Evolutionary conservation across 2,329 filamentous ascomycete genomes (phyloP).

Genomic region (Trichoderma sp.): DNA sequence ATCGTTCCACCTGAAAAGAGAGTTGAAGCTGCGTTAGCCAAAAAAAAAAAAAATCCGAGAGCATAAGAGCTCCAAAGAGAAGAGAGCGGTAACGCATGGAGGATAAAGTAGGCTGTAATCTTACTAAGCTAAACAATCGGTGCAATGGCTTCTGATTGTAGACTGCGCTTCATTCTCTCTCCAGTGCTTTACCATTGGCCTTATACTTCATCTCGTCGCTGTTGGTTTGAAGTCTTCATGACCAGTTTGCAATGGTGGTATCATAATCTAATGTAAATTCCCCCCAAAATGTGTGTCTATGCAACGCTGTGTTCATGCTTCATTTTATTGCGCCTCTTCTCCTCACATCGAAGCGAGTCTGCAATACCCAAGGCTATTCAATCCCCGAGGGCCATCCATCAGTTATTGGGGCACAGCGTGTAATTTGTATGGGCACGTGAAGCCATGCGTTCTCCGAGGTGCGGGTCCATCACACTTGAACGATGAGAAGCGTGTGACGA

Average conservation of each 20-base stretch:
- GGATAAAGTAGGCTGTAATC: background rate
- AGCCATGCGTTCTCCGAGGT: background rate
- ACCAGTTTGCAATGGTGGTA: background rate
- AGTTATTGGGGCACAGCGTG: background rate
- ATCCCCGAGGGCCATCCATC: background rate
- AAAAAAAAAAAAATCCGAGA: background rate
- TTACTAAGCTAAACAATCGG: background rate
- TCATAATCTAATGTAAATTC: background rate
- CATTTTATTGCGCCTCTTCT: background rate
- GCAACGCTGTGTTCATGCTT: background rate
- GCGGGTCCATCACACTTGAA: background rate
- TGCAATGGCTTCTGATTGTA: background rate
- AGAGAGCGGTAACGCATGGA: background rate
- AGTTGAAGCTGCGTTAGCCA: background rate
- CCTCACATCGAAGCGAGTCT: background rate
- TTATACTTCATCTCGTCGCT: background rate
- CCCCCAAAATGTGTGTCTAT: background rate
- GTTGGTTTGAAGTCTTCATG: background rate
- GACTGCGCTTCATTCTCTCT: background rate
- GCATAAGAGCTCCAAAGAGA: background rate
- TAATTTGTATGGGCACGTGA: background rate
- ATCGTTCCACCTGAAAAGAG: conserved; percentile 39
- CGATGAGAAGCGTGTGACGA: background rate
- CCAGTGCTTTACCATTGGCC: background rate
- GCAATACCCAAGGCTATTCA: background rate